Percentiles rank a stretch among this genome's conserved stretches.
Evolutionary conservation across 257 asterid species (phyloP).

Genomic region (Gentiana straminea): DNA sequence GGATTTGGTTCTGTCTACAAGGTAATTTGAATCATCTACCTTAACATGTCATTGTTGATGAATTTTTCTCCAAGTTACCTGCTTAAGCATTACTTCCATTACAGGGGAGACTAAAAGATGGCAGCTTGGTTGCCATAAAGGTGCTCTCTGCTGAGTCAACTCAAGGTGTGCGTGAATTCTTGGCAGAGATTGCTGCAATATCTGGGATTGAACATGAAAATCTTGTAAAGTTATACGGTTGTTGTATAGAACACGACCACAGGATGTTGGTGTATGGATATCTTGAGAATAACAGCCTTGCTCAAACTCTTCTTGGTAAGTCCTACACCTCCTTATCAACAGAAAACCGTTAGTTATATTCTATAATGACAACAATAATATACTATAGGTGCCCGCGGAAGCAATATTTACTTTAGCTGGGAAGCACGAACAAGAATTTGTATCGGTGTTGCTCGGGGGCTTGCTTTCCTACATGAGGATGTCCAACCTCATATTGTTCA

Average conservation of each 20-base stretch:
- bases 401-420: constrained; percentile 48
- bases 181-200: constrained; percentile 53
- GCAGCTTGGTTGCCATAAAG: constrained; percentile 66
- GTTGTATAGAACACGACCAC: constrained; percentile 64
- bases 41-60: neutral
- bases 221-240: constrained; percentile 71
- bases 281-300: constrained; percentile 81
- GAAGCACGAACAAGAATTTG: constrained; percentile 48
- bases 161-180: constrained; percentile 69
- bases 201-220: constrained; percentile 77
- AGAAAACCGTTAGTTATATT: constrained; percentile 3
- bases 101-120: constrained; percentile 76
- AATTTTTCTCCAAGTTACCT: constrained; percentile 6
- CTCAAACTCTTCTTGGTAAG: constrained; percentile 81
- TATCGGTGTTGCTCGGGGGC: constrained; percentile 74
- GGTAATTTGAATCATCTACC: constrained; percentile 25
- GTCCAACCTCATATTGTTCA: constrained; percentile 69
- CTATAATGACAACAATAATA: constrained; percentile 10
- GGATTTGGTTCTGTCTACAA: constrained; percentile 88
- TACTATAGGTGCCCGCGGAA: constrained; percentile 29
- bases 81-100: constrained; percentile 4
- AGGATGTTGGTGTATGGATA: constrained; percentile 85
- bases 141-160: constrained; percentile 76
- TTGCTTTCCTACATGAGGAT: constrained; percentile 76
- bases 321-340: neutral